These are phyloP conservation scores for Ophiosphaerella herpotricha DNA, from an alignment of 2,329 filamentous ascomycete species.

Conservation along the genomic window DNA sequence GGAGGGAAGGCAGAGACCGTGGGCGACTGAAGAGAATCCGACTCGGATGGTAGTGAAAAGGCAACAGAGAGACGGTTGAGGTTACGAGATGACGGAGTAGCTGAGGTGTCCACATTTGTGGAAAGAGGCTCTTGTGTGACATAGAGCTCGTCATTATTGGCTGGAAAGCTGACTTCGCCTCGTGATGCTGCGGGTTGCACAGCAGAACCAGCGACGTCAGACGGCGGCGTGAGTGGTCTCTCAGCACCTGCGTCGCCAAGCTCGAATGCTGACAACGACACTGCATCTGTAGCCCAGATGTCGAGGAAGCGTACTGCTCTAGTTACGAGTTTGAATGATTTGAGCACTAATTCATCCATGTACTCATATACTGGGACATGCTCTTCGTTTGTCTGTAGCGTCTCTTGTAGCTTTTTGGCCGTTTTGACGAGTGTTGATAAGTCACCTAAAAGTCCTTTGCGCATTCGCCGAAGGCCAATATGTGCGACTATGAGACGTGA, in stretches of 20 bases:
- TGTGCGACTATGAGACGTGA: slow-evolving; percentile 74
- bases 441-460: slow-evolving; percentile 87
- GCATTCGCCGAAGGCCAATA: slow-evolving; percentile 75
- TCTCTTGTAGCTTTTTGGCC: slow-evolving; percentile 81
- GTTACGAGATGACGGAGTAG: slow-evolving; percentile 36
- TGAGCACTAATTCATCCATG: slow-evolving; percentile 90
- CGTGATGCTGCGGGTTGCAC: slow-evolving; percentile 33
- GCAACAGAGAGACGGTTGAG: slow-evolving; percentile 40
- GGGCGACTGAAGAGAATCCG: slow-evolving; percentile 39
- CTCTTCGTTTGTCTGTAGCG: slow-evolving; percentile 53
- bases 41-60: slow-evolving; percentile 46
- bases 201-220: slow-evolving; percentile 38
- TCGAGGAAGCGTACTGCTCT: slow-evolving; percentile 90
- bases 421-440: slow-evolving; percentile 87
- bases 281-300: slow-evolving; percentile 67
- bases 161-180: slow-evolving; percentile 46
- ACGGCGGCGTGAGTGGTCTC: slow-evolving; percentile 46
- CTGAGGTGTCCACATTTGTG: slow-evolving; percentile 32
- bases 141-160: slow-evolving; percentile 46
- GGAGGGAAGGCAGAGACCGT: slow-evolving; percentile 31
- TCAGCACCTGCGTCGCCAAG: slow-evolving; percentile 36
- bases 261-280: slow-evolving; percentile 55
- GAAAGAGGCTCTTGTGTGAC: slow-evolving; percentile 42
- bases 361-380: slow-evolving; percentile 67
- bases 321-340: slow-evolving; percentile 92